Evolutionary conservation across 2,329 filamentous ascomycete genomes (phyloP).

Genomic region (Fusarium veterinarium): DNA sequence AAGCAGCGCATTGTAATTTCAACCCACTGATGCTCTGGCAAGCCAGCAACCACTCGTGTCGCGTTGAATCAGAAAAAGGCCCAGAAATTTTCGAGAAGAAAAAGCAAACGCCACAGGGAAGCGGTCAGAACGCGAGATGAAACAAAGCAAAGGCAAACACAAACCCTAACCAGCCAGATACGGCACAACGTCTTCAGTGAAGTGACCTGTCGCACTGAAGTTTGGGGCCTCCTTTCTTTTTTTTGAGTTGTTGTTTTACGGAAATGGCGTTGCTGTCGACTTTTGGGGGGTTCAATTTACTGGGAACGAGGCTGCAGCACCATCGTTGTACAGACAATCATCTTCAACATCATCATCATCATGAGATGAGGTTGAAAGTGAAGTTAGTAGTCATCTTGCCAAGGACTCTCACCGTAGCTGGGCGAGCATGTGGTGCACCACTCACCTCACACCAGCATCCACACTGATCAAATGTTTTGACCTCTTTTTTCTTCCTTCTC

Average conservation of each 20-base stretch:
- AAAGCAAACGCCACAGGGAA: conserved; percentile 40
- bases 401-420: conserved; percentile 19
- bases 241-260: neutral
- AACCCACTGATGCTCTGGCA: neutral
- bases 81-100: conserved; percentile 39
- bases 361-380: neutral
- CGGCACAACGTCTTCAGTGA: conserved; percentile 18
- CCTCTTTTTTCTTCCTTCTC: conserved; percentile 2
- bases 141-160: conserved; percentile 18
- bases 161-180: conserved; percentile 1
- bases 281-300: conserved; percentile 9
- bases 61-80: conserved; percentile 2
- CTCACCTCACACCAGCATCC: conserved; percentile 25
- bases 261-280: conserved; percentile 23
- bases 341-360: neutral
- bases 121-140: conserved; percentile 25
- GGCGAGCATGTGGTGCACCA: conserved; percentile 5
- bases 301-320: conserved; percentile 15
- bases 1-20: conserved; percentile 1
- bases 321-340: neutral
- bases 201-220: conserved; percentile 17
- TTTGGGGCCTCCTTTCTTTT: conserved; percentile 9
- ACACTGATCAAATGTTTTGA: conserved; percentile 29
- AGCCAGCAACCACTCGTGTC: conserved; percentile 3
- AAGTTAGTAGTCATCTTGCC: neutral